These are phyloP conservation scores for Austroboletus eburneus DNA, from an alignment of 768 basidiomycete genomes.

Conservation along the genomic window DNA sequence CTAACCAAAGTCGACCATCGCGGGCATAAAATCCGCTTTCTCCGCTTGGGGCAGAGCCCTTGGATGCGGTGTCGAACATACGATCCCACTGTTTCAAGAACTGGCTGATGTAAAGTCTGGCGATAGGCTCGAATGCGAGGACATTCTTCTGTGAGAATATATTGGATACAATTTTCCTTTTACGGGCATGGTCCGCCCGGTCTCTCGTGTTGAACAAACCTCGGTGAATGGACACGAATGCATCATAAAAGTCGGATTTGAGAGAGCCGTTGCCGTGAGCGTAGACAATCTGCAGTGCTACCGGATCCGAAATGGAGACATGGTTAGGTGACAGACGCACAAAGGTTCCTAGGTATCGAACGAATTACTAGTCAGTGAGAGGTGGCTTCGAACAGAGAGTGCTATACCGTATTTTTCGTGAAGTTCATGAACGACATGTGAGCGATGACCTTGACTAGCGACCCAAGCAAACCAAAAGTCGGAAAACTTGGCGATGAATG, in stretches of 20 bases:
- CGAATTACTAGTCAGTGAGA: neutral
- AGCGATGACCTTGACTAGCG: conserved; percentile 66
- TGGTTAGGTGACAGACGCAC: conserved; percentile 76
- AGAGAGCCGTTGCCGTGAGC: conserved; percentile 82
- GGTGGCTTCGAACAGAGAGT: neutral
- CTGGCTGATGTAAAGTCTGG: conserved; percentile 53
- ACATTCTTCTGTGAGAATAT: conserved; percentile 85
- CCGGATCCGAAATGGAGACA: conserved; percentile 72
- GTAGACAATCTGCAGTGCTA: conserved; percentile 70
- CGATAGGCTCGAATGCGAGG: conserved; percentile 80
- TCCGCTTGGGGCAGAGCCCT: conserved; percentile 60
- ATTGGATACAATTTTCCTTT: conserved; percentile 87
- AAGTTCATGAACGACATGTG: conserved; percentile 65
- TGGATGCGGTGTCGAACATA: conserved; percentile 50
- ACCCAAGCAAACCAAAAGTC: conserved; percentile 70
- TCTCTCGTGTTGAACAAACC: conserved; percentile 79
- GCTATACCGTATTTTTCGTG: conserved; percentile 69
- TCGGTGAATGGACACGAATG: conserved; percentile 69
- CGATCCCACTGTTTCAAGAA: conserved; percentile 75
- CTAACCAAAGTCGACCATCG: conserved; percentile 66
- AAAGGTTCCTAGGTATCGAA: conserved; percentile 45
- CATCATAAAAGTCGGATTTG: conserved; percentile 76
- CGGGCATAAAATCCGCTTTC: conserved; percentile 56
- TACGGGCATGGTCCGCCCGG: conserved; percentile 75
- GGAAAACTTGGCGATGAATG: conserved; percentile 65